These are phyloP conservation scores for Asterophora parasitica DNA, from an alignment of 768 basidiomycete genomes.

Conservation along the genomic window DNA sequence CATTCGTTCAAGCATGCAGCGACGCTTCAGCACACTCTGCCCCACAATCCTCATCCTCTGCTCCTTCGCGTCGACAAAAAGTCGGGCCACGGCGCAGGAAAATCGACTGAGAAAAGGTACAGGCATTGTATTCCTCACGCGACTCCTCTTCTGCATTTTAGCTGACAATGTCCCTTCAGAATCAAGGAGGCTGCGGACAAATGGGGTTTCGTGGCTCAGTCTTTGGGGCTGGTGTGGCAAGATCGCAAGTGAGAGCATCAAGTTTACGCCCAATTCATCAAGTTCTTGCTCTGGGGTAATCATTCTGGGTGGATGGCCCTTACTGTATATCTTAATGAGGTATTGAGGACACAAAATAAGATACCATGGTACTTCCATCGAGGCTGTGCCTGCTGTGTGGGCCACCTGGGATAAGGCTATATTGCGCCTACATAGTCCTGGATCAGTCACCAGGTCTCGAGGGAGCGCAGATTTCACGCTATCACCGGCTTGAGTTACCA, in stretches of 20 bases:
- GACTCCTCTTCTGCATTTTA: too few relatives aligned
- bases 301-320: constrained; percentile 9
- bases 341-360: constrained; percentile 3
- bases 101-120: constrained; percentile 66
- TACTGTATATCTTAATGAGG: constrained; percentile 3
- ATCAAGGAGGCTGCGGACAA: constrained; percentile 76
- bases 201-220: constrained; percentile 71
- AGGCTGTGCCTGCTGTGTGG: not conserved
- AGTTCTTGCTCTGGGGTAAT: constrained; percentile 1
- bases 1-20: constrained; percentile 85
- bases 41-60: constrained; percentile 67
- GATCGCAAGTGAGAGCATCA: constrained; percentile 18
- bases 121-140: not conserved
- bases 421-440: too few relatives aligned
- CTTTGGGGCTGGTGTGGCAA: constrained; percentile 47
- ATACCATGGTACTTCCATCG: not conserved
- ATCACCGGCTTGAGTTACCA: not conserved
- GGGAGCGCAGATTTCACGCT: not conserved
- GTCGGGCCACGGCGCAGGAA: constrained; percentile 77
- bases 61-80: constrained; percentile 77
- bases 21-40: constrained; percentile 61
- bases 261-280: constrained; percentile 13
- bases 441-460: constrained; percentile 1
- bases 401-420: too few relatives aligned
- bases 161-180: constrained; percentile 31